A percentile compares a stretch with the other conserved stretches of the same genome.
phyloP scores from a whole-genome alignment of 148 eudicot genomes.

The Hydrangea macrophylla region DNA sequence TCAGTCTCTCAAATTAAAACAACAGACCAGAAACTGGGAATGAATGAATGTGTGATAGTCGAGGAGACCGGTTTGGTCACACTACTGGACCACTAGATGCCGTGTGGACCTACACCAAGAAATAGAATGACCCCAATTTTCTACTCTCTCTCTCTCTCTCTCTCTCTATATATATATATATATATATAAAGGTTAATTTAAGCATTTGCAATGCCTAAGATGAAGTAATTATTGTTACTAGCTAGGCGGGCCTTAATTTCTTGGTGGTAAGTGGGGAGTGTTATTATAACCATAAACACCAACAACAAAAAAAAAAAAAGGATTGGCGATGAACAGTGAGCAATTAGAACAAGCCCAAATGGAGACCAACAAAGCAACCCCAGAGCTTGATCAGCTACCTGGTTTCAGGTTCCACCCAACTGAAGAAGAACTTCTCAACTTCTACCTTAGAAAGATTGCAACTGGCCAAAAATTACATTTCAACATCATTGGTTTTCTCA shows the following conservation, averaged over 20 bases:
- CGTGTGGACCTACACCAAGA: constrained; percentile 7
- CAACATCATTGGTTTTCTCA: not conserved
- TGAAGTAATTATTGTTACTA: no score
- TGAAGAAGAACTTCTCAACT: constrained; percentile 4
- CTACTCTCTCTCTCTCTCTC: constrained; percentile 2
- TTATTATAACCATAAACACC: not conserved
- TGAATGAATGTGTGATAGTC: not conserved
- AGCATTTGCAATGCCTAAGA: not conserved
- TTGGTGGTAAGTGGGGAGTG: no score
- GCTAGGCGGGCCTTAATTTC: no score
- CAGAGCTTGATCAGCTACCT: not conserved
- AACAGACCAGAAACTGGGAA: not conserved
- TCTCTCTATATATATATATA: not conserved
- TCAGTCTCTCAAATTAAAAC: not conserved
- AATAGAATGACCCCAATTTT: not conserved
- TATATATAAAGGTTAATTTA: not conserved
- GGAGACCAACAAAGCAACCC: not conserved
- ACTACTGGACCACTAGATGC: not conserved
- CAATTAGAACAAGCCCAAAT: no score
- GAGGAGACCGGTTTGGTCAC: not conserved
- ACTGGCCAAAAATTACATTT: not conserved
- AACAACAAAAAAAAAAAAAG: not conserved
- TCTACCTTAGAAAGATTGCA: not conserved
- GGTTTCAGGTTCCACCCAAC: not conserved
- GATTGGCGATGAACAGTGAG: not conserved